phyloP scores from a whole-genome alignment of 805 yeast species.

The Spathaspora gorwiae region DNA sequence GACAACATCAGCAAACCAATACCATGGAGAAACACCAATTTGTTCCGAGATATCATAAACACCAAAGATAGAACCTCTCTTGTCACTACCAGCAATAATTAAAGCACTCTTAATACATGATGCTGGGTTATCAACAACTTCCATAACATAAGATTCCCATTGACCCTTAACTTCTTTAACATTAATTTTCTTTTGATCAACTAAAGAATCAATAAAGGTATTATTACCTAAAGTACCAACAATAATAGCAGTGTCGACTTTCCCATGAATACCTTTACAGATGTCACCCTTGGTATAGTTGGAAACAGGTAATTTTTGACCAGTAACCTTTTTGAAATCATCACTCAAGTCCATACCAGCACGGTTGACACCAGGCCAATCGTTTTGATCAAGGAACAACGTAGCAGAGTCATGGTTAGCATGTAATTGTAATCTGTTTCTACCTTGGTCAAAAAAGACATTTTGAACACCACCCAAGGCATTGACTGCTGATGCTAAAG shows the following conservation, averaged over 20 bases:
- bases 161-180: constrained; percentile 11
- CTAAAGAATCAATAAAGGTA: constrained; percentile 6
- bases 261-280: constrained; percentile 1
- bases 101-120: constrained; percentile 8
- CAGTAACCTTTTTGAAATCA: constrained; percentile 12
- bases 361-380: constrained; percentile 14
- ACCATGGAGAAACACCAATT: constrained; percentile 16
- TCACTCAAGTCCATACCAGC: constrained; percentile 11
- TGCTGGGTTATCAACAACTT: constrained; percentile 2
- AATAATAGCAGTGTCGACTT: constrained; percentile 7
- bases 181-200: constrained; percentile 4
- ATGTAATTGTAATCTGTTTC: not conserved
- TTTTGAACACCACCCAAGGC: constrained; percentile 5
- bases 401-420: not conserved
- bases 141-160: constrained; percentile 13
- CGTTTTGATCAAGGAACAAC: constrained; percentile 7
- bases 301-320: constrained; percentile 5
- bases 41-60: constrained; percentile 12
- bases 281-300: constrained; percentile 4
- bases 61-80: constrained; percentile 15
- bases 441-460: constrained; percentile 1
- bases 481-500: constrained; percentile 1
- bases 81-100: constrained; percentile 16
- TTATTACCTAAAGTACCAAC: constrained; percentile 14
- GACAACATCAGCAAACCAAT: constrained; percentile 14